These are phyloP conservation scores for Linum trigynum DNA, from an alignment of 345 rosid genomes.

Conservation along the genomic window DNA sequence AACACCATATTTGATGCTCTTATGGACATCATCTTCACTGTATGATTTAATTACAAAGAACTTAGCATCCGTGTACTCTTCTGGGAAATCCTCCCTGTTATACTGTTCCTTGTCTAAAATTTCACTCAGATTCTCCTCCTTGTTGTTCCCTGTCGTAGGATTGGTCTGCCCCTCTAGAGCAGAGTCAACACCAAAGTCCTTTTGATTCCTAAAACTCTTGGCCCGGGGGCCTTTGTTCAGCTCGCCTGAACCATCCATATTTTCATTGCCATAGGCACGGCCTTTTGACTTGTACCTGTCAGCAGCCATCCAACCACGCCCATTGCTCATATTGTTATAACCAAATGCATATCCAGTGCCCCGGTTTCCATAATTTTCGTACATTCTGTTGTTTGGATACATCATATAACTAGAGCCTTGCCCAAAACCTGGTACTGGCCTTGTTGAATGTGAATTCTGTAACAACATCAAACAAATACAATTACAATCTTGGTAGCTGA, in stretches of 20 bases:
- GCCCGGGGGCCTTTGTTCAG: constrained; percentile 72
- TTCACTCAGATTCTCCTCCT: constrained; percentile 23
- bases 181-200: constrained; percentile 24
- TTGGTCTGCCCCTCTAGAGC: constrained; percentile 28
- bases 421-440: constrained; percentile 31
- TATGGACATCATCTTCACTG: constrained; percentile 84
- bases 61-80: constrained; percentile 40
- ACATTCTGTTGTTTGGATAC: constrained; percentile 41
- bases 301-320: constrained; percentile 50
- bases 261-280: constrained; percentile 49
- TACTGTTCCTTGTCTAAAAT: constrained; percentile 34
- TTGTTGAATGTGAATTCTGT: constrained; percentile 34
- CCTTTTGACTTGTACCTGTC: constrained; percentile 45
- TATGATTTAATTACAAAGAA: constrained; percentile 70
- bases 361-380: constrained; percentile 46
- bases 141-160: constrained; percentile 16
- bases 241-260: constrained; percentile 61
- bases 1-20: constrained; percentile 59
- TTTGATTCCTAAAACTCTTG: constrained; percentile 37
- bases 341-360: constrained; percentile 44
- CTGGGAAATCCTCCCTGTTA: constrained; percentile 46
- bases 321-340: constrained; percentile 52
- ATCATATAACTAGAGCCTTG: constrained; percentile 39
- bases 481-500: neutral
- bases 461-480: neutral